These are phyloP conservation scores for Leccinum subgranulosum DNA, from an alignment of 768 basidiomycete genomes.

Conservation along the genomic window DNA sequence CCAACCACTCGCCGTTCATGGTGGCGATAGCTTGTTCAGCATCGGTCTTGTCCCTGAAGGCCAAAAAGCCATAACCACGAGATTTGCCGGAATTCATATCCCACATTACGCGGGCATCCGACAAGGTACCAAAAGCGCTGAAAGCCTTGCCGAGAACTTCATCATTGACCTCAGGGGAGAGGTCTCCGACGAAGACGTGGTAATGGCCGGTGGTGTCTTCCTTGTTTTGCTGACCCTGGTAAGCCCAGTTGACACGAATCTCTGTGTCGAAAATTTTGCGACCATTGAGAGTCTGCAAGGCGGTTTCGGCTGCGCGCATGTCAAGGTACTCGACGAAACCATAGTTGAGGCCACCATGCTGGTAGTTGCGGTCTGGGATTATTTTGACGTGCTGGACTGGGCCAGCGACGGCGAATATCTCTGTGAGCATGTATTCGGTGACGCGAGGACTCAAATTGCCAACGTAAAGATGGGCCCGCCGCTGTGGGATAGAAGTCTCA, in stretches of 20 bases:
- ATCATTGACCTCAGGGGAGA: constrained; percentile 98
- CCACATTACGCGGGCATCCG: constrained; percentile 99
- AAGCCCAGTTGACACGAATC: constrained; percentile 99
- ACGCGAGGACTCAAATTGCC: constrained; percentile 97
- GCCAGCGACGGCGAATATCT: constrained; percentile 95
- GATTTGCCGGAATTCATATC: constrained; percentile 99
- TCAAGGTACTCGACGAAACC: constrained; percentile 99
- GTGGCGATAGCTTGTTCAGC: constrained; percentile 99
- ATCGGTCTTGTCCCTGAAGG: constrained; percentile 98
- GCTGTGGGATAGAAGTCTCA: constrained; percentile 39
- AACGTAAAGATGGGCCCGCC: constrained; percentile 97
- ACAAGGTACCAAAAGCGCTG: constrained; percentile 93
- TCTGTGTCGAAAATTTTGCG: constrained; percentile 99
- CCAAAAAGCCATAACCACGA: constrained; percentile 96
- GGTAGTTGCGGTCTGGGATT: constrained; percentile 98
- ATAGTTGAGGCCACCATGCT: constrained; percentile 98
- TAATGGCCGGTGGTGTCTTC: constrained; percentile 97
- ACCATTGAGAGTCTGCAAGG: constrained; percentile 96
- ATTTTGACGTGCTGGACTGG: constrained; percentile 99
- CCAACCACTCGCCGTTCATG: constrained; percentile 99
- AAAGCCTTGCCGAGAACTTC: constrained; percentile 96
- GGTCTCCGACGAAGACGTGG: constrained; percentile 99
- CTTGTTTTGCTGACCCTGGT: constrained; percentile 97
- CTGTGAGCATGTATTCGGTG: constrained; percentile 98
- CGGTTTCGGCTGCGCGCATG: constrained; percentile 98